Conservation (phyloP, 371 early-diverging fungal genomes). For the Apophysomyces trapeziformis region DNA sequence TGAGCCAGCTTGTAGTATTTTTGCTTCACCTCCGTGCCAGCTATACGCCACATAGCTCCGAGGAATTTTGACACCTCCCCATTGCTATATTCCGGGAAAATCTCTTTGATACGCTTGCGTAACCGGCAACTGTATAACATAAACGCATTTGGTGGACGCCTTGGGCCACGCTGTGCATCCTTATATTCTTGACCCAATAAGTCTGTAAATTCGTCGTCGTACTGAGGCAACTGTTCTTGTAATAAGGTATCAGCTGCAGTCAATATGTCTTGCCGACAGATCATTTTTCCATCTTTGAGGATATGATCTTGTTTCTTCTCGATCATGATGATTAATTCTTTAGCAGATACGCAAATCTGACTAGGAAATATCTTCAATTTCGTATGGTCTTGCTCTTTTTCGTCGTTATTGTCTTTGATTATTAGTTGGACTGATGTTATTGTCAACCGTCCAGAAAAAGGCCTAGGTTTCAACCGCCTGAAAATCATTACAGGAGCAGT, state of each 20-base stretch:
- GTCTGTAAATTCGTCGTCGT: background rate
- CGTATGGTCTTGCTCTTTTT: background rate
- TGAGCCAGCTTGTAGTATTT: constrained; percentile 9
- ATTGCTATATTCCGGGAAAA: constrained; percentile 13
- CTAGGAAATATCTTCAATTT: constrained; percentile 1
- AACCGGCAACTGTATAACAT: constrained; percentile 2
- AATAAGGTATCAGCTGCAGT: background rate
- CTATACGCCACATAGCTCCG: constrained; percentile 11
- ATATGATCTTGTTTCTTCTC: constrained; percentile 7
- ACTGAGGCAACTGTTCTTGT: background rate
- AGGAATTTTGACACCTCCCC: constrained; percentile 10
- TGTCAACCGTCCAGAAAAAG: too few species aligned
- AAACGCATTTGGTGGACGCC: constrained; percentile 14
- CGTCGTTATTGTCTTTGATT: too few species aligned
- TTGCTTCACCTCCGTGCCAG: background rate
- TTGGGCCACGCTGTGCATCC: background rate
- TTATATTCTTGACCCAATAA: background rate
- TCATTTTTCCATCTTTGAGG: background rate
- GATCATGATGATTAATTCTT: constrained; percentile 11
- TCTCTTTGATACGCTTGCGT: background rate
- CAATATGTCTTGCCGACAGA: constrained; percentile 10
- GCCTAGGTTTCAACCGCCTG: too few species aligned
- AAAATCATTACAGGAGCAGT: too few species aligned
- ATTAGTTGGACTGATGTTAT: too few species aligned
- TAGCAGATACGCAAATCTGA: constrained; percentile 2